Evolutionary conservation across 352 stramenopile species (phyloP), one percentile per base, ranked within the genome.

Genomic region (Phytopythium boreale): DNA sequence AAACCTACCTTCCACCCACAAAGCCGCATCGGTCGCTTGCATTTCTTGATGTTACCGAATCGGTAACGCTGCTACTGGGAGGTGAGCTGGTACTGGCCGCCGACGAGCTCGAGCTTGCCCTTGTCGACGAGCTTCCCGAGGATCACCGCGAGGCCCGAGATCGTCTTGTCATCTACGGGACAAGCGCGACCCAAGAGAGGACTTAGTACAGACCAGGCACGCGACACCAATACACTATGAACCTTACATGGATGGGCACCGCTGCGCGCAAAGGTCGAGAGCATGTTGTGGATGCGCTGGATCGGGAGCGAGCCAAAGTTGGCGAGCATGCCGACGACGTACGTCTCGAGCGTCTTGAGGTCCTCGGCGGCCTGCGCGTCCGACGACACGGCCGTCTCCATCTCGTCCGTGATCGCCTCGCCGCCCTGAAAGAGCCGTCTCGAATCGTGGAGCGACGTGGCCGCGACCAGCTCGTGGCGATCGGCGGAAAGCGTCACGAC

Each of bases 281-380:
- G 79, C 79, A 97, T 98, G 55, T 97, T 97, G 78, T 98, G 94
- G 62, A 99, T 98, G 22, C 88, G 80, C 49, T 97, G 84, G 27
- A 98, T 81, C 11, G 87, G 84, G 11, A 99, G 73, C 43, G 93
- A 88, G 12, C 93, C 94, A 59, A 98, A 89, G 71, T 98, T 98
- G 6, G 85, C 93, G 8, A 99, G 81, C 93, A 98, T 98, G 15
- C 96, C 93, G 36, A 97, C 78, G 57, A 99, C 96, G 69, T 98
- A 99, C 41, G 80, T 96, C 71, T 98, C 88, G 59, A 97, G 88
- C n/a, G 97, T 66, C 46, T 87, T 88, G 63, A 98, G 84, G 64
- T 98, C 92, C 64, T 98, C 90, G 36, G 96, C 90, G 59, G 91
- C 80, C 59, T 98, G 90, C 4, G 90, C 89, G 58, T 96, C 82